Evolutionary conservation across 2,329 filamentous ascomycete species (phyloP).

Genomic region (Ascochyta rabiei): DNA sequence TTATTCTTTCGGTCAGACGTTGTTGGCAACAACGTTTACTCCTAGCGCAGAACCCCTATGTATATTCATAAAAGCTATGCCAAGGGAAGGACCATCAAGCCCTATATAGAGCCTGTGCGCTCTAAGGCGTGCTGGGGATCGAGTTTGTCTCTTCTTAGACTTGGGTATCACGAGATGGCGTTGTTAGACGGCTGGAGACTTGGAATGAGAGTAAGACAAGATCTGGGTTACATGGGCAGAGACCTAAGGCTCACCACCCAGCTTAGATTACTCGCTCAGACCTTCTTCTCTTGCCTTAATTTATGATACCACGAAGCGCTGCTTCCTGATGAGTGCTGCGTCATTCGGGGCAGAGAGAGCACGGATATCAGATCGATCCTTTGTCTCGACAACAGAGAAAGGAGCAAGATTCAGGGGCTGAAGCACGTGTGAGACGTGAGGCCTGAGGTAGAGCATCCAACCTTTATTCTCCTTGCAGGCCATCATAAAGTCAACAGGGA

Average conservation of each 20-base stretch:
- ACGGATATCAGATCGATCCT: constrained; percentile 1
- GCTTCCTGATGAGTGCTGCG: constrained; percentile 15
- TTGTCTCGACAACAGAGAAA: constrained; percentile 12
- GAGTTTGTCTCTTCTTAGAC: background rate
- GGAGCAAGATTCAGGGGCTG: constrained; percentile 18
- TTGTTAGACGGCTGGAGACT: background rate
- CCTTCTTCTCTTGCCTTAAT: constrained; percentile 10
- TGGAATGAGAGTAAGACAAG: background rate
- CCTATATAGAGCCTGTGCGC: constrained; percentile 9
- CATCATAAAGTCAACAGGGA: constrained; percentile 2
- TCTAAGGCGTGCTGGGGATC: background rate
- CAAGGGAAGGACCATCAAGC: no score
- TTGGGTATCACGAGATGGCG: background rate
- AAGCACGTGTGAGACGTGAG: constrained; percentile 17
- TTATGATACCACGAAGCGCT: constrained; percentile 13
- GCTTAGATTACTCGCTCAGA: background rate
- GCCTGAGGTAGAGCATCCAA: constrained; percentile 2
- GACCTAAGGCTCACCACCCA: background rate
- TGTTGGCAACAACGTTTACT: no score
- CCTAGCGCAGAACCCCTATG: no score
- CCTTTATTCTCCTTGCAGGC: background rate
- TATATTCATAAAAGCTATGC: no score
- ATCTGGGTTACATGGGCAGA: background rate
- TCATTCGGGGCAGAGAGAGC: constrained; percentile 6
- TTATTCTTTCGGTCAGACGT: no score